Base-by-base conservation (phyloP, 768 basidiomycete species). In the Mycena alexandri region DNA sequence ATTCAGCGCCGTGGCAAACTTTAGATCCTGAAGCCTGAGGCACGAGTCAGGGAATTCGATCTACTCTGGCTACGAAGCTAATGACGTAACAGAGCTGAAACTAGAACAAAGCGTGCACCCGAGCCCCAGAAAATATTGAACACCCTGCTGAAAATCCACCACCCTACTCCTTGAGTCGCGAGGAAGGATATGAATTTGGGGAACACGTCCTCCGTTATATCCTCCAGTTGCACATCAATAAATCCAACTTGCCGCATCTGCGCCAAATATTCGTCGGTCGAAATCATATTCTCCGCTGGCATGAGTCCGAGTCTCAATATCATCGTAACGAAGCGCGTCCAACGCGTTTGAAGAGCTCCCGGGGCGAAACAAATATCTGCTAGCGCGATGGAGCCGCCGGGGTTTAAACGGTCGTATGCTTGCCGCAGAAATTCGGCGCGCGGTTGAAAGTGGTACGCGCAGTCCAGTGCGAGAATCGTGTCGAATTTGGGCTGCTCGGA, bases 401-500 rank as follows among this genome's bases (percentile, higher is more conserved):
- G 80, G 0, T 75, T 73, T 5, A 92, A 82, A 43, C 81, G 82
- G 5, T 41, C 55, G 69, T 84, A 82, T 3, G 81, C 76, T 73
- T 91, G 89, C 16, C 75, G 74, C 13, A 92, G 80, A 73, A 92
- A 91, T 25, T 8, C 60, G 67, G 9, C 70, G 68, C 90, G 84
- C 1, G 87, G 85, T 14, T 81, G 68, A 73, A 90, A 91, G 72
- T 92, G 90, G 72, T 90, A 91, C 3, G 89, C 90, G 69, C 90
- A 91, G 72, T 92, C 90, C 16, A 91, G 79, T 0, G 88, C 89
- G 25, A 90, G 79, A 38, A 91, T 85, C 19, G 78, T 76, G 62
- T 87, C 83, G 71, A 84, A 90, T 16, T 57, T 42, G 16, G 24
- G 25, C 12, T 47, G 51, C 14, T 55, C 53, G 7, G 78, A 73